phyloP scores from a whole-genome alignment of 495 filamentous ascomycete genomes.

The Lasiosphaeria hispida region DNA sequence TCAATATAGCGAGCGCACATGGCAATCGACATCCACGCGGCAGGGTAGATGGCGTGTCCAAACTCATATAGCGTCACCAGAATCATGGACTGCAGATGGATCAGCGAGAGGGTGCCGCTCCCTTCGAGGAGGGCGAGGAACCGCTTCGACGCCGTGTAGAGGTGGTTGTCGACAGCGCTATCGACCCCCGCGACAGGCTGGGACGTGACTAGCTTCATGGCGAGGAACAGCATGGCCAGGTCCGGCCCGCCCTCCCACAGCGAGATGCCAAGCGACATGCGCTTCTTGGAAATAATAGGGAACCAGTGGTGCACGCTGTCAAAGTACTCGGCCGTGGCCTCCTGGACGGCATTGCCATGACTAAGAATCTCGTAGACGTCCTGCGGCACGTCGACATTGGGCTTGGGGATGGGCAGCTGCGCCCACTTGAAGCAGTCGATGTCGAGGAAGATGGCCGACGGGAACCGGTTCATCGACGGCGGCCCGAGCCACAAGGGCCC shows the following conservation, averaged over 20 bases:
- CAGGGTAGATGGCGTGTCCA: conserved; percentile 49
- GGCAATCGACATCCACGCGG: conserved; percentile 46
- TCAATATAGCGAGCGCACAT: conserved; percentile 44
- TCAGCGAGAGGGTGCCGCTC: conserved; percentile 39
- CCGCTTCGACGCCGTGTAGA: conserved; percentile 45
- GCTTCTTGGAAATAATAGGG: conserved; percentile 51
- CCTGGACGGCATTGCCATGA: conserved; percentile 29
- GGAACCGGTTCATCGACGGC: conserved; percentile 12
- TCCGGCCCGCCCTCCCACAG: conserved; percentile 46
- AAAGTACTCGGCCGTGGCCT: conserved; percentile 33
- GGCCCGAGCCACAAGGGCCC: conserved; percentile 14
- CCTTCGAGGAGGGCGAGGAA: conserved; percentile 39
- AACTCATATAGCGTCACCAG: conserved; percentile 48
- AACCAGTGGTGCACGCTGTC: conserved; percentile 43
- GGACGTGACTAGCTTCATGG: conserved; percentile 46
- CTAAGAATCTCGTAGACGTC: conserved; percentile 36
- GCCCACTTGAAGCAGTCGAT: conserved; percentile 35
- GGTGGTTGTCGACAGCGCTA: conserved; percentile 26
- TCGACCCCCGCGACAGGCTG: conserved; percentile 25
- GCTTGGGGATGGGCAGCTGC: conserved; percentile 30
- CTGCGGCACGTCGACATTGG: conserved; percentile 30
- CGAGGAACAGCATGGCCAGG: conserved; percentile 46
- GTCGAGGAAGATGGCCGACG: conserved; percentile 36
- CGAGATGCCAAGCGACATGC: conserved; percentile 39
- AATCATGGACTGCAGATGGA: conserved; percentile 42